Evolutionary conservation across 139 green algal species (phyloP).

Genomic region (Coelastrella sp.): DNA sequence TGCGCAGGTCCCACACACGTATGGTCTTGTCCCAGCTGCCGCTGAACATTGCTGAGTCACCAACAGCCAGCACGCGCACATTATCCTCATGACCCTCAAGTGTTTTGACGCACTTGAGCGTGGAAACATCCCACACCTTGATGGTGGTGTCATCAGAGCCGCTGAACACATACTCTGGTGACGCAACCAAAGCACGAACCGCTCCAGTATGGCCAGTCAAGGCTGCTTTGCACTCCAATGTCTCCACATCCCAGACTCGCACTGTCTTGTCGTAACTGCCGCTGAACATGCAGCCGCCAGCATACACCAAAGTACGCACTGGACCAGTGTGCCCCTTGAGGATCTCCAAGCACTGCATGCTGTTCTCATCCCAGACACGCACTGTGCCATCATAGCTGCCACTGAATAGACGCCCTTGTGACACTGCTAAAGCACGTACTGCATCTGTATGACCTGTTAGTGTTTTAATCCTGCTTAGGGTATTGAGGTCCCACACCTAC

Average conservation of each 20-base stretch:
- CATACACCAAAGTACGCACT: constrained; percentile 88
- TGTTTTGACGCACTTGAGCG: constrained; percentile 85
- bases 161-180: constrained; percentile 80
- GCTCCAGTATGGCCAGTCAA: constrained; percentile 83
- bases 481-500: constrained; percentile 85
- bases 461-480: constrained; percentile 79
- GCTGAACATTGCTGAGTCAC: constrained; percentile 81
- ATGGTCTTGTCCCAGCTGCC: constrained; percentile 97
- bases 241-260: constrained; percentile 85
- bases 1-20: constrained; percentile 84
- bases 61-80: constrained; percentile 90
- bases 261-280: constrained; percentile 93
- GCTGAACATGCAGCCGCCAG: constrained; percentile 79
- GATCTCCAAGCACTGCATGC: constrained; percentile 77
- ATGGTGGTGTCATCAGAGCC: constrained; percentile 93
- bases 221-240: constrained; percentile 68
- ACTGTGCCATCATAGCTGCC: constrained; percentile 87
- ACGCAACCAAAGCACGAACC: constrained; percentile 86
- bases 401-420: constrained; percentile 75
- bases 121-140: constrained; percentile 87
- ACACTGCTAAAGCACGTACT: constrained; percentile 85
- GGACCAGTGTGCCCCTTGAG: constrained; percentile 87
- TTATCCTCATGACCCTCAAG: constrained; percentile 95
- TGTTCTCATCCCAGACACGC: constrained; percentile 86
- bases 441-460: constrained; percentile 90